Base-by-base conservation (phyloP, 352 stramenopile species). In the Pythium vanterpoolii region DNA sequence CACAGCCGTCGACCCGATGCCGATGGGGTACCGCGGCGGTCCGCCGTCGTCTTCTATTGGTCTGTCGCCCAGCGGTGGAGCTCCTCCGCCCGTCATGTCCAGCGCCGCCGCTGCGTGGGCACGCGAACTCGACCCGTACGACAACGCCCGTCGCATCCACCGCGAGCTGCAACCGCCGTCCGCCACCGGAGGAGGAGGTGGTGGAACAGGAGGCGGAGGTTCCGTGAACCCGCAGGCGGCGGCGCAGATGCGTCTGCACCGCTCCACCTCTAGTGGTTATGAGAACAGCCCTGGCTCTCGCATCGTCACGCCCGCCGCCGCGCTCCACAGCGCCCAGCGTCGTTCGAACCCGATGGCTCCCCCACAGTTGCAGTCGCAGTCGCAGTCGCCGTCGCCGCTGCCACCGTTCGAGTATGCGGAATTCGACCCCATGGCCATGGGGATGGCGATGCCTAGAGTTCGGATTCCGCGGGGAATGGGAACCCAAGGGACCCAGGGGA, bases 71-170 rank as follows among this genome's bases (percentile, higher is more conserved):
- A 49, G 28, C 19, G 28, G 18, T 45, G 27, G 31, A 36, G 46
- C 46, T 42, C 27, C 46, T 13, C 31, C 14, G 2, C 30, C 19
- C 0, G 11, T 38, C 3, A 44, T 55, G 27, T 64, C 57, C 0
- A 64, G 48, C 11, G 57, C 57, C 11, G 57, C 57, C 1, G 45
- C 64, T 18, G 26, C 71, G 10, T 47, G 57, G 43, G 53, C 48
- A 1, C 57, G 62, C 5, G 70, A 78, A 40, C n/a, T 54, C 4
- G 49, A 59, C n/a, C 40, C 60, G n/a, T 70, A 57, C 34, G 56
- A 74, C 21, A 40, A 61, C 5, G 40, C 64, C 13, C 60, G 60
- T 19, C 67, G 69, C 13, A 76, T 84, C 43, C 74, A 81, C 23
- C 70, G 74, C 13, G 77, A 73, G 10, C 40, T 72, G n/a, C 64